Conservation (phyloP, 768 basidiomycete genomes). For the Nevesoporus exiguus region DNA sequence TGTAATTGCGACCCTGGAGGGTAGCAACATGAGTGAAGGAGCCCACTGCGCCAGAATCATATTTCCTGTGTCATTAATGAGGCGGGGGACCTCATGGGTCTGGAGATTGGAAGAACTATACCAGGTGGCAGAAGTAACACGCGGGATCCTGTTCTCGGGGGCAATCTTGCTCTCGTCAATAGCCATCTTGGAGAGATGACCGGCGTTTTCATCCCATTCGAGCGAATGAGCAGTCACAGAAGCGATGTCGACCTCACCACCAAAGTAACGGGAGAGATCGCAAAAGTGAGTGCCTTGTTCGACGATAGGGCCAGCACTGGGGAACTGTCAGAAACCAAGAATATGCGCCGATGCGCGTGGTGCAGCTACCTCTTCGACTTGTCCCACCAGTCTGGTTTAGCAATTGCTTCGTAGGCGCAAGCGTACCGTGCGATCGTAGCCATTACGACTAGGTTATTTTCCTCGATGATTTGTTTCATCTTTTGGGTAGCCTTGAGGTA, state of each 20-base stretch:
- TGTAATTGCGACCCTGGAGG: conserved; percentile 90
- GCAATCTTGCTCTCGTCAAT: conserved; percentile 84
- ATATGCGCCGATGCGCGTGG: background rate
- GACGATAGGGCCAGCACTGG: conserved; percentile 73
- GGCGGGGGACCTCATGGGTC: conserved; percentile 11
- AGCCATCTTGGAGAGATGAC: conserved; percentile 71
- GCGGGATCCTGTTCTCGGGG: conserved; percentile 88
- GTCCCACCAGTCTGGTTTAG: conserved; percentile 91
- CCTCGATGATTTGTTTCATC: conserved; percentile 95
- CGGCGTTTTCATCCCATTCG: conserved; percentile 90
- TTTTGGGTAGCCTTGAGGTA: conserved; percentile 92
- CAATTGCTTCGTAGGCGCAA: conserved; percentile 76
- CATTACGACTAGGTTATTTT: conserved; percentile 95
- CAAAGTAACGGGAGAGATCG: conserved; percentile 95
- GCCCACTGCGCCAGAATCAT: conserved; percentile 91
- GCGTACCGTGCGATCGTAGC: conserved; percentile 93
- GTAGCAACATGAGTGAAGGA: conserved; percentile 87
- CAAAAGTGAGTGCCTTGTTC: conserved; percentile 98
- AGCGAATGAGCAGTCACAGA: conserved; percentile 82
- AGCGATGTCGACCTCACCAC: conserved; percentile 88
- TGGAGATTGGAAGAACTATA: conserved; percentile 33
- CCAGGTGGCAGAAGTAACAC: conserved; percentile 92
- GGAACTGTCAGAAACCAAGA: conserved; percentile 5
- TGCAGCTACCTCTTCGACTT: conserved; percentile 76
- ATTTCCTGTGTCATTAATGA: conserved; percentile 63